Evolutionary conservation across 441 rosid species (phyloP).

Genomic region (Mallotus japonicus): DNA sequence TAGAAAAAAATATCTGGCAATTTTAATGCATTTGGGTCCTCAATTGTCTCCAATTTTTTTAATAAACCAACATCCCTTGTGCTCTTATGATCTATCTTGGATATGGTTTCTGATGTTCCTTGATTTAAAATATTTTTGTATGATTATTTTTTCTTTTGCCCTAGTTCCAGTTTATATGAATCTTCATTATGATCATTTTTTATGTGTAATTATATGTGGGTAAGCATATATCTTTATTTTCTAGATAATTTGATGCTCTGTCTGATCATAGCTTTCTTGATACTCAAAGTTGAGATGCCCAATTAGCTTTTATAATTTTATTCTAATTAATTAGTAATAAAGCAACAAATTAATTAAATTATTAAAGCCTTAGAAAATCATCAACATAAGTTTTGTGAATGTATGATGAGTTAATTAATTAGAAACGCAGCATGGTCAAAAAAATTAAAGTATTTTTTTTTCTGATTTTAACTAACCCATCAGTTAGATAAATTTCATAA

Average conservation of each 20-base stretch:
- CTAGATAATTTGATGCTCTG: conserved; percentile 13
- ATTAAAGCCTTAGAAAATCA: neutral
- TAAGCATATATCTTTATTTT: neutral
- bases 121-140: conserved; percentile 20
- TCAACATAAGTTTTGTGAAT: neutral
- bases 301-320: conserved; percentile 1
- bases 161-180: conserved; percentile 12
- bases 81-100: conserved; percentile 41
- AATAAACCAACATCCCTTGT: conserved; percentile 47
- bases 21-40: conserved; percentile 26
- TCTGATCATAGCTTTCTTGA: neutral
- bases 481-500: no score
- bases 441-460: no score
- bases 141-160: conserved; percentile 4
- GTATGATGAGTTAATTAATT: neutral
- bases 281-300: neutral
- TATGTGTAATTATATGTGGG: neutral
- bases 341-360: neutral
- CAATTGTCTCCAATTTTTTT: conserved; percentile 24
- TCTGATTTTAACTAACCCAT: no score
- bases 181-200: conserved; percentile 10
- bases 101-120: conserved; percentile 33
- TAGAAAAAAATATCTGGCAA: neutral
- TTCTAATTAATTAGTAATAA: neutral
- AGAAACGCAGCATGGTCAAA: no score